Evolutionary conservation across 2,329 filamentous ascomycete genomes (phyloP).

Genomic region (Verticillium nonalfalfae): DNA sequence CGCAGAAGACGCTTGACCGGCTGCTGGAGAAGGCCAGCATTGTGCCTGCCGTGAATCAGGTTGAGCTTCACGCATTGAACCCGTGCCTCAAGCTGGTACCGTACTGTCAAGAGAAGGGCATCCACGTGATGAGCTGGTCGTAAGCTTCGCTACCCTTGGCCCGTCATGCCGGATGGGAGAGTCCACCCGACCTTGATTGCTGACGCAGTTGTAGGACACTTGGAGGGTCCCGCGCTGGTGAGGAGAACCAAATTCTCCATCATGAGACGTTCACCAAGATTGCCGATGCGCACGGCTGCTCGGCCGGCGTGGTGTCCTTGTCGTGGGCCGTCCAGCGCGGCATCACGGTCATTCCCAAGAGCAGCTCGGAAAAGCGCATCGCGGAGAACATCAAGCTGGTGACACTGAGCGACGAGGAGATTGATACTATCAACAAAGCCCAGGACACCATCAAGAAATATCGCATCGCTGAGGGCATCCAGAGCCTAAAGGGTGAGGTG

Average conservation of each 20-base stretch:
- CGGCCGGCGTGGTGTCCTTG: slow-evolving; percentile 17
- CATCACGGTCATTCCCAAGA: slow-evolving; percentile 18
- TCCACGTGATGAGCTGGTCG: slow-evolving; percentile 22
- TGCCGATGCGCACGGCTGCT: slow-evolving; percentile 15
- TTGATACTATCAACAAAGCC: slow-evolving; percentile 16
- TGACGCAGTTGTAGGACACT: slow-evolving; percentile 3
- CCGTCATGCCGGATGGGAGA: too few species aligned
- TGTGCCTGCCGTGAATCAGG: slow-evolving; percentile 23
- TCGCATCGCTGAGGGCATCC: slow-evolving; percentile 14
- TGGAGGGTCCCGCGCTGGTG: slow-evolving; percentile 4
- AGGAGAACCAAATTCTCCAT: slow-evolving; percentile 12
- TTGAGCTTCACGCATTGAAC: slow-evolving; percentile 24
- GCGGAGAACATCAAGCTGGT: slow-evolving; percentile 18
- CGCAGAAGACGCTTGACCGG: slow-evolving; percentile 19
- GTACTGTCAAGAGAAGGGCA: slow-evolving; percentile 22
- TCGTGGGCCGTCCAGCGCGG: slow-evolving; percentile 19
- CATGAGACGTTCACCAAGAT: slow-evolving; percentile 16
- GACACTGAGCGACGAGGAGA: slow-evolving; percentile 17
- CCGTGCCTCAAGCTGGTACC: slow-evolving; percentile 22
- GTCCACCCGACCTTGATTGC: too few species aligned
- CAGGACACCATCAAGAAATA: slow-evolving; percentile 15
- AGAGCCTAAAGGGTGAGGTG: slow-evolving; percentile 9
- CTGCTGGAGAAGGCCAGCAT: slow-evolving; percentile 16
- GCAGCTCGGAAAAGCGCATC: slow-evolving; percentile 13
- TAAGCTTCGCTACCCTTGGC: slow-evolving; percentile 2